Base-by-base conservation (phyloP, 163 green algal genomes). In the Chlorella variabilis region DNA sequence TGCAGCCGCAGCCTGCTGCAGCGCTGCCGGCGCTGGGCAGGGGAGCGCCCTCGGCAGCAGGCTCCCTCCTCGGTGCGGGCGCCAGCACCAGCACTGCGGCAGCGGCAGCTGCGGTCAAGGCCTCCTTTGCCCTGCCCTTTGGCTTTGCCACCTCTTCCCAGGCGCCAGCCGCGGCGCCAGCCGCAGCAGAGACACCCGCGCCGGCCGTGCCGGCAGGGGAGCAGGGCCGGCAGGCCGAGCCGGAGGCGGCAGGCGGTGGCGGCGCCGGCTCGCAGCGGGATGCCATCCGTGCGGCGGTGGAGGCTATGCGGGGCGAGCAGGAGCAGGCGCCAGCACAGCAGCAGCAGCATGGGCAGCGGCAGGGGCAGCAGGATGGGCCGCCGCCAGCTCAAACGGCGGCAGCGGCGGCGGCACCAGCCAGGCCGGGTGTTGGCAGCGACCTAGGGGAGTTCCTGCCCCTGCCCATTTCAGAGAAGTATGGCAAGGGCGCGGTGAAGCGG, bases 371-470 rank as follows among this genome's bases (percentile, higher is more conserved):
- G 66, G 59, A 18, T 9, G 49, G 62, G n/a, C n/a, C n/a, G n/a
- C 25, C 13, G 9, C 21, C 27, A 27, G 42, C 13, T 20, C n/a
- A n/a, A 84, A 17, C 33, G 68, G 48, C 48, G 23, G 49, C 41
- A 71, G 41, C 49, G 41, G 58, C 33, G 1, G n/a, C 51, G n/a
- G 59, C 67, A 45, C 20, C 25, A 25, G 38, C 41, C 8, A 45
- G 17, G 23, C 21, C 6, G 6, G 38, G 13, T 7, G 71, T 18
- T 27, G 25, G 34, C 23, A 36, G 27, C 27, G 33, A 58, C 2
- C 38, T 85, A 17, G 75, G 38, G 0, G 74, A 83, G 33, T 87
- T 83, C 56, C 25, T 83, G 70, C 82, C 82, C 7, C 71, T 87
- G 34, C 48, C 82, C 4, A 49, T 87, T 21, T 87, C 82, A 23